Evolutionary conservation across 2,329 filamentous ascomycete species (phyloP), one percentile per base, ranked within the genome.

Genomic region (Pyricularia sp.): DNA sequence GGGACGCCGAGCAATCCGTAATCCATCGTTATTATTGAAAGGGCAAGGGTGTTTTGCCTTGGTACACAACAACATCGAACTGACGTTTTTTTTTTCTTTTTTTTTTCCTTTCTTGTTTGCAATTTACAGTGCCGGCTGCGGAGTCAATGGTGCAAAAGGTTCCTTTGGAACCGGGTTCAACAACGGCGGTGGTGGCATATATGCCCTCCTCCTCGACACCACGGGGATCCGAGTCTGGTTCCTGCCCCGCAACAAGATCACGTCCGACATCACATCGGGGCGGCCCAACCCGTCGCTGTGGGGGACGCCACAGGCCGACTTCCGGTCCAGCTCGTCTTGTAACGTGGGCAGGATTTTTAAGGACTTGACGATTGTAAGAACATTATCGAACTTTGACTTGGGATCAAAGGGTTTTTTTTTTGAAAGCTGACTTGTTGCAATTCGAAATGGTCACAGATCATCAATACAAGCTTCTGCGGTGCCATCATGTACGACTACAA

Each of bases 331-430:
- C 64, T 68, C 66, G 65, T 78, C 75, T 26, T 91, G 89, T 75
- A 80, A 90, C 68, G 85, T 89, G 70, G 76, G 82, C 65, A 75
- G 76, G 3, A 81, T 83, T 70, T 88, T 91, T 77, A 80, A 80
- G 65, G 76, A 83, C 63, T 81, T 88, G 76, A 81, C 84, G 69
- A 84, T 91, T 68, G 83, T 87, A 67, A 71, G 77, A 73, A 12
- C 4, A 20, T 28, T 26, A 14, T 28, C 2, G 20, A n/a, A 20
- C 0, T 4, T 42, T 42, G 36, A 9, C 55, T n/a, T n/a, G n/a
- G n/a, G n/a, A n/a, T n/a, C n/a, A n/a, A n/a, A n/a, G n/a, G n/a
- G n/a, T n/a, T n/a, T n/a, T n/a, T n/a, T n/a, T 26, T 20, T 59
- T 26, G 9, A 17, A 25, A 14, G 58, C 58, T 61, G 58, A 61